Evolutionary conservation across 306 rosid genomes (phyloP), one percentile per base, ranked within the genome.

Genomic region (Begonia peltatifolia): DNA sequence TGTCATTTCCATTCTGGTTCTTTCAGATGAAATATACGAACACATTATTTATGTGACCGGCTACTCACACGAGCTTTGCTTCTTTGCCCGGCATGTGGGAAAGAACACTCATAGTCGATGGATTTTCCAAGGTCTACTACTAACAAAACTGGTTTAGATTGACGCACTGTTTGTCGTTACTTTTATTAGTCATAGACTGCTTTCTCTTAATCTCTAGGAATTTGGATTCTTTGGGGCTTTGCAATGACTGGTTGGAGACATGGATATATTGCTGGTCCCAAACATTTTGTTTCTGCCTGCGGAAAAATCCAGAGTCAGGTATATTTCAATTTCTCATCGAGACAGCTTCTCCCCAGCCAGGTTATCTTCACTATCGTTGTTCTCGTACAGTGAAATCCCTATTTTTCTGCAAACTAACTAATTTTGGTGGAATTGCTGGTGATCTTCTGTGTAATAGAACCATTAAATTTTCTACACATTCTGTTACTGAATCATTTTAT

Each of bases 191-290:
- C n/a, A n/a, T n/a, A n/a, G n/a, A n/a, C n/a, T n/a, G n/a, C n/a
- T n/a, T n/a, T n/a, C n/a, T n/a, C n/a, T n/a, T n/a, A n/a, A n/a
- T n/a, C n/a, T n/a, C n/a, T n/a, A n/a, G n/a, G n/a, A n/a, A n/a
- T 23, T 75, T 57, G 44, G 41, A 63, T 48, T 16, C 49, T 57
- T 59, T 60, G 86, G 99, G 79, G 96, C 58, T 92, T 86, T 73
- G 99, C 96, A 50, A 92, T 92, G 99, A 92, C 99, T 52, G 99
- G 99, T 69, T 92, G 96, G 99, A 75, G 99, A 42, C 94, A 86
- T 65, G 95, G 99, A 59, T 92, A 86, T 76, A 3, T 92, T 55
- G 96, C 96, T 64, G 99, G 93, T 62, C 96, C 99, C 42, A 92
- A 83, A 65, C 96, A 92, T 72, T 92, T 86, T 64, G 68, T 81